Evolutionary conservation across 1,284 basidiomycete species (phyloP), one percentile per base, ranked within the genome.

Genomic region (Fomitopsis schrenkii): DNA sequence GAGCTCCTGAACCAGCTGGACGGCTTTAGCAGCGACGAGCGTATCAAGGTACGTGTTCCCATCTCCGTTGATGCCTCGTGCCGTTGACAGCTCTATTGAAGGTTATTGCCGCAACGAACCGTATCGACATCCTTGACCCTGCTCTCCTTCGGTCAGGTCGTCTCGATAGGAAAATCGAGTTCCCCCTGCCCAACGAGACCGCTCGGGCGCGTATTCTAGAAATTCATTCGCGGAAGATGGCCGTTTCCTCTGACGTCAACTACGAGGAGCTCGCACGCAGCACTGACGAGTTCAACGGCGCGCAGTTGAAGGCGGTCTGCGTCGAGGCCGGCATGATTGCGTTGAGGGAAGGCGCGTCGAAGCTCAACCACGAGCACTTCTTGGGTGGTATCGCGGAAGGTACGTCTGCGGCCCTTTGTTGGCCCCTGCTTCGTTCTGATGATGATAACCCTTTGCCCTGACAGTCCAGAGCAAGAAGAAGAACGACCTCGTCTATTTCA

Each of bases 251-350:
- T 19, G 85, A 86, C 66, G 88, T 93, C 68, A 91, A 93, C 75
- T 93, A 84, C 71, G 88, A 90, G 66, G 90, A 93, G 71, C 76
- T 93, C 52, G 88, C 90, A 12, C 77, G 88, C 63, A 86, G 83
- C 61, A 91, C 89, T 17, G 90, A 91, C 72, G 89, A 91, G 73
- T 90, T 92, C 80, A 91, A 91, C 71, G 88, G 84, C 26, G 85
- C 85, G 3, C 85, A 86, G 69, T 76, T 94, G 69, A 96, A 96
- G 79, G 95, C 95, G 38, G 90, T 98, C 22, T 95, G 96, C 79
- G 91, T 98, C 14, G 96, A 98, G 78, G 97, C 97, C 30, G 97
- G 97, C 64, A 99, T 99, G 97, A 97, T 98, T 71, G 92, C 97
- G 19, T 78, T 99, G 53, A 80, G 97, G 66, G 96, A 98, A 75